Evolutionary conservation across 441 rosid species (phyloP).

Genomic region (Biscutella laevigata): DNA sequence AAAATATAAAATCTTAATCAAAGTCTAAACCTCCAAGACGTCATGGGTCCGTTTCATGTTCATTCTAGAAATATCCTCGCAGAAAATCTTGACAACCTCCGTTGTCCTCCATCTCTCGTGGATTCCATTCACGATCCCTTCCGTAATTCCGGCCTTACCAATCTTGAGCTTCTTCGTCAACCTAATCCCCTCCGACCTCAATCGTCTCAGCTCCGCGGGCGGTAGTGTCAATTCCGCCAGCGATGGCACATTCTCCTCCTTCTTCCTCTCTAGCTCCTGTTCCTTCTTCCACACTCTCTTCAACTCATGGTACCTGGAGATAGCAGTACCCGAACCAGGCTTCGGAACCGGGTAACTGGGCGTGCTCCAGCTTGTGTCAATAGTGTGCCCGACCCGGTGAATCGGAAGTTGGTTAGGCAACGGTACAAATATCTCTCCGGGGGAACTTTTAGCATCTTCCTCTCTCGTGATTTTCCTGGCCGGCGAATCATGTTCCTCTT

Average conservation of each 20-base stretch:
- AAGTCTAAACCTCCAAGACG: constrained; percentile 91
- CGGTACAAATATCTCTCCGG: constrained; percentile 83
- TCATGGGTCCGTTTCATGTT: constrained; percentile 98
- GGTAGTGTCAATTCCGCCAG: constrained; percentile 71
- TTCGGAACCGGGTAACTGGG: constrained; percentile 77
- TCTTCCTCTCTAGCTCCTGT: constrained; percentile 25
- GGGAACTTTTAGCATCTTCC: constrained; percentile 10
- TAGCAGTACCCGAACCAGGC: constrained; percentile 66
- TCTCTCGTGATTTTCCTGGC: not conserved
- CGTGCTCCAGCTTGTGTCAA: constrained; percentile 96
- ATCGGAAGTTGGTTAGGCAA: constrained; percentile 56
- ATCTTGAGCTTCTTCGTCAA: constrained; percentile 63
- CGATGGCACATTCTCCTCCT: constrained; percentile 50
- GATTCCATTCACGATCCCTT: constrained; percentile 91
- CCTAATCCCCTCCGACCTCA: constrained; percentile 58
- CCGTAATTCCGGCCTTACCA: constrained; percentile 92
- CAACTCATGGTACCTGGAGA: constrained; percentile 53
- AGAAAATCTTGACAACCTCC: constrained; percentile 78
- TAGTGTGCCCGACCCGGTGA: constrained; percentile 76
- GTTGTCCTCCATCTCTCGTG: constrained; percentile 90
- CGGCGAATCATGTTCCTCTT: constrained; percentile 9
- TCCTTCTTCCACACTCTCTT: constrained; percentile 35
- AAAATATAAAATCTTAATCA: too few relatives aligned
- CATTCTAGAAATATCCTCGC: constrained; percentile 71
- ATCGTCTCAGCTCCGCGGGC: constrained; percentile 50